These are phyloP conservation scores for Xerocomellus chrysenteron DNA, from an alignment of 768 basidiomycete species.

Conservation along the genomic window DNA sequence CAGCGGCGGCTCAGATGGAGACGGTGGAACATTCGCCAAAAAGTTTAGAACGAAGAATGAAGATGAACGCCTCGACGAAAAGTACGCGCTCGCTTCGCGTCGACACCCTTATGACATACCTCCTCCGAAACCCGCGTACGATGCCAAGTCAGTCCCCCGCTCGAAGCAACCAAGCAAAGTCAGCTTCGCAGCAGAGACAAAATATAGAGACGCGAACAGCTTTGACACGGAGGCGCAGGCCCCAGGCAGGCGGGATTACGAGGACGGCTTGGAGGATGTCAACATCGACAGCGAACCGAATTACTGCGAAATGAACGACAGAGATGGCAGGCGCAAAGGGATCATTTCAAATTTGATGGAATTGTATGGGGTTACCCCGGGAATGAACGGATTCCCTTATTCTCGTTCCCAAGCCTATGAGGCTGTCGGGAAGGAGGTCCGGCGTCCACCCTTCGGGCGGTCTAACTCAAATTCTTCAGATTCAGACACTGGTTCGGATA, in stretches of 20 bases:
- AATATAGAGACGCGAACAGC: conserved; percentile 10
- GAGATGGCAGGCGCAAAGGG: conserved; percentile 27
- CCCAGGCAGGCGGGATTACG: conserved; percentile 1
- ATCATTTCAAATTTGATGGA: conserved; percentile 32
- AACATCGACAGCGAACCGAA: conserved; percentile 10
- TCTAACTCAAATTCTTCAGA: conserved; percentile 45
- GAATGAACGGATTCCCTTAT: conserved; percentile 24
- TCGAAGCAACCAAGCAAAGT: conserved; percentile 31
- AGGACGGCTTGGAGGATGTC: conserved; percentile 21
- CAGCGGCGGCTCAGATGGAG: conserved; percentile 19
- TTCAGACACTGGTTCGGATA: conserved; percentile 43
- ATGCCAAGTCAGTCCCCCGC: conserved; percentile 13
- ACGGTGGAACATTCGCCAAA: conserved; percentile 16
- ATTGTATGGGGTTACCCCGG: conserved; percentile 26
- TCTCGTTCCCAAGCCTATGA: conserved; percentile 26
- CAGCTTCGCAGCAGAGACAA: conserved; percentile 38
- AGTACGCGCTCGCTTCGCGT: conserved; percentile 54
- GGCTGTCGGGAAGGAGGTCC: conserved; percentile 7
- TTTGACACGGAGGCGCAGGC: conserved; percentile 29
- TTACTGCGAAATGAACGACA: conserved; percentile 20
- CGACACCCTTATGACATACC: conserved; percentile 61
- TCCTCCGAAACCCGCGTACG: conserved; percentile 47
- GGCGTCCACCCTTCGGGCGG: conserved; percentile 27
- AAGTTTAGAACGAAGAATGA: conserved; percentile 11
- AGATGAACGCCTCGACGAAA: conserved; percentile 33